Base-by-base conservation (phyloP, 2,329 filamentous ascomycete genomes). In the Ophiostoma australiae region DNA sequence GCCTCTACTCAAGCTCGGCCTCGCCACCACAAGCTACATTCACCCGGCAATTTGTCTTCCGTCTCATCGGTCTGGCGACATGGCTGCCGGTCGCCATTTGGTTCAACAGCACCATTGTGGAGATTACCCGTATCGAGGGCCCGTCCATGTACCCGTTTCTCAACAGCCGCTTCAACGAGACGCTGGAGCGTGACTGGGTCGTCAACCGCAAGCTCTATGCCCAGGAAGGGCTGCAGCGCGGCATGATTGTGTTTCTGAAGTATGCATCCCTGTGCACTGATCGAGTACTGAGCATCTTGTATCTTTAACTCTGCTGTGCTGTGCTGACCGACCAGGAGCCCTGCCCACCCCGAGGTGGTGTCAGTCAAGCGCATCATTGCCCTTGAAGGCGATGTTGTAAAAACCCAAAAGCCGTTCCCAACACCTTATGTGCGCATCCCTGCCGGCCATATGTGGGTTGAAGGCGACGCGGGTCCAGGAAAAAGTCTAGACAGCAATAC, bases 391-490 rank as follows among this genome's bases (percentile, higher is more conserved):
- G 94, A 98, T 77, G 82, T 87, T 0, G 87, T 98, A 39, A 84
- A 82, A 70, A 91, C 91, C 58, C 84, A 86, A 71, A 79, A 82
- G 70, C 89, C 88, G 23, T 90, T 88, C 77, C 84, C 87, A 10
- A 78, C 84, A 20, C 75, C 81, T 0, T 83, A 80, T 10, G 82
- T 91, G 66, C 84, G 85, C 73, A 87, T 99, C 31, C 94, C 94
- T 5, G 85, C 85, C 73, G 93, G 93, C 23, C 94, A 98, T 81
- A 85, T 98, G 37, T 99, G 95, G 95, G 88, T 99, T 0, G 94
- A 98, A 78, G 95, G 95, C 1, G 95, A 99, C 78, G 93, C 91
- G 15, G 86, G 86, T 76, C 86, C 87, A 75, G 84, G 86, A 69
- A 86, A 87, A 76, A 92, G 88, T 70, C 79, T 89, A 72, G 95